phyloP scores from a whole-genome alignment of 2,329 filamentous ascomycete genomes.

The Arthrobotrys pseudoclavata region DNA sequence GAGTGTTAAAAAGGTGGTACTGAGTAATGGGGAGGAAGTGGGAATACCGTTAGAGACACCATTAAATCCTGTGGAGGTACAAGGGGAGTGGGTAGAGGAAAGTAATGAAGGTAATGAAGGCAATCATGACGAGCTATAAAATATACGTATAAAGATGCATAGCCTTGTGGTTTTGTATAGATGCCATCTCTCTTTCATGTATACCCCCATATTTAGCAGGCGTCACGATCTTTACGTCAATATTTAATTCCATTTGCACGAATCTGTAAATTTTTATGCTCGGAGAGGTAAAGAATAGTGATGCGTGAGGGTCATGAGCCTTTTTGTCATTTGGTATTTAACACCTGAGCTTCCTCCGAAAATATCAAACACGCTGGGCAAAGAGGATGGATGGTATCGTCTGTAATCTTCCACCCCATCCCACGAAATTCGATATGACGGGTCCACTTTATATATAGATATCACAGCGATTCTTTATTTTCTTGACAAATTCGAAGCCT shows the following conservation, averaged over 20 bases:
- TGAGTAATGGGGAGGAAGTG: constrained; percentile 61
- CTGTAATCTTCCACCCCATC: background rate
- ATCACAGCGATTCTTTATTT: background rate
- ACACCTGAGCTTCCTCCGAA: background rate
- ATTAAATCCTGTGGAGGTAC: background rate
- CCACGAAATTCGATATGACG: background rate
- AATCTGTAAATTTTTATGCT: too few species aligned
- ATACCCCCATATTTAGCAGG: constrained; percentile 28
- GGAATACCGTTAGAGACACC: constrained; percentile 63
- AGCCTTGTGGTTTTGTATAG: background rate
- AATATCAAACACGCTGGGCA: background rate
- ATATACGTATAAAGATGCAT: background rate
- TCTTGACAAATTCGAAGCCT: background rate
- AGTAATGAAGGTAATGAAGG: constrained; percentile 9
- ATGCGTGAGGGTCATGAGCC: background rate
- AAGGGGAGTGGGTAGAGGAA: constrained; percentile 23
- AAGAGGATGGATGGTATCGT: background rate
- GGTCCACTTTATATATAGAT: background rate
- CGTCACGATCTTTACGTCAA: background rate
- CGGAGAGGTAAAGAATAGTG: too few species aligned
- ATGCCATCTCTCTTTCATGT: background rate
- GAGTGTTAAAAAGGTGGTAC: constrained; percentile 37
- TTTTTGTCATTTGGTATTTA: constrained; percentile 17
- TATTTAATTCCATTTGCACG: background rate
- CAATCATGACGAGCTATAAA: constrained; percentile 60